A percentile compares a stretch with the other conserved stretches of the same genome.
Evolutionary conservation across 768 basidiomycete species (phyloP).

Genomic region (Austroboletus festivus): DNA sequence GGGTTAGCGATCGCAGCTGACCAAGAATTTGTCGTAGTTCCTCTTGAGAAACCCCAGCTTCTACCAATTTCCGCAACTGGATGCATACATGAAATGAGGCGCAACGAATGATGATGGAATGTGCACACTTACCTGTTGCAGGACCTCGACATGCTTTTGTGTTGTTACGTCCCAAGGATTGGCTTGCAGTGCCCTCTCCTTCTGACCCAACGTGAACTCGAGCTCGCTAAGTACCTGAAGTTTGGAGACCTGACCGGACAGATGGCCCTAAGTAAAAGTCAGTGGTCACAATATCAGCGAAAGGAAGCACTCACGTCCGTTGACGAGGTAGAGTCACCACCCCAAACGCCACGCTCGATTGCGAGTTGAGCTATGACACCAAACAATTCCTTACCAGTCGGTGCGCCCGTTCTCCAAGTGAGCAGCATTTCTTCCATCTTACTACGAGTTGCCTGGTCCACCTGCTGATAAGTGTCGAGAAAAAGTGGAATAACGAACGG

Average conservation of each 20-base stretch:
- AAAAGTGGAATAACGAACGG: slow-evolving; percentile 81
- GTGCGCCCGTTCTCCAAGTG: slow-evolving; percentile 90
- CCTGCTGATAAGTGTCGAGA: slow-evolving; percentile 81
- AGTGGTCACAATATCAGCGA: not conserved
- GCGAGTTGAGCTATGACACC: slow-evolving; percentile 73
- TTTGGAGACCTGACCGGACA: slow-evolving; percentile 56
- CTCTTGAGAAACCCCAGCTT: slow-evolving; percentile 75
- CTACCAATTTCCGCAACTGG: slow-evolving; percentile 69
- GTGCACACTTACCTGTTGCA: slow-evolving; percentile 66
- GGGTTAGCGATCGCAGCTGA: slow-evolving; percentile 64
- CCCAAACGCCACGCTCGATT: slow-evolving; percentile 86
- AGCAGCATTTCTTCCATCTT: slow-evolving; percentile 99
- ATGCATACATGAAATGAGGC: slow-evolving; percentile 5
- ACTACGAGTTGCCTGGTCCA: slow-evolving; percentile 77
- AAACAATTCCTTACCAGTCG: slow-evolving; percentile 80
- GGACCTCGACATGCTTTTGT: slow-evolving; percentile 69
- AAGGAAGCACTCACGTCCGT: slow-evolving; percentile 36
- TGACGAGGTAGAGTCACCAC: slow-evolving; percentile 42
- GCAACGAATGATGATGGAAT: not conserved
- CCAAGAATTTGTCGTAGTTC: slow-evolving; percentile 74
- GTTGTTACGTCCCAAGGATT: slow-evolving; percentile 72
- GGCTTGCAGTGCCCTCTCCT: slow-evolving; percentile 66
- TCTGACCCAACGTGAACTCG: slow-evolving; percentile 77
- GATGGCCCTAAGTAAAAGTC: slow-evolving; percentile 31
- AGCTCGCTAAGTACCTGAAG: slow-evolving; percentile 81